Evolutionary conservation across 2,329 filamentous ascomycete genomes (phyloP).

Genomic region (Neonectria ditissima): DNA sequence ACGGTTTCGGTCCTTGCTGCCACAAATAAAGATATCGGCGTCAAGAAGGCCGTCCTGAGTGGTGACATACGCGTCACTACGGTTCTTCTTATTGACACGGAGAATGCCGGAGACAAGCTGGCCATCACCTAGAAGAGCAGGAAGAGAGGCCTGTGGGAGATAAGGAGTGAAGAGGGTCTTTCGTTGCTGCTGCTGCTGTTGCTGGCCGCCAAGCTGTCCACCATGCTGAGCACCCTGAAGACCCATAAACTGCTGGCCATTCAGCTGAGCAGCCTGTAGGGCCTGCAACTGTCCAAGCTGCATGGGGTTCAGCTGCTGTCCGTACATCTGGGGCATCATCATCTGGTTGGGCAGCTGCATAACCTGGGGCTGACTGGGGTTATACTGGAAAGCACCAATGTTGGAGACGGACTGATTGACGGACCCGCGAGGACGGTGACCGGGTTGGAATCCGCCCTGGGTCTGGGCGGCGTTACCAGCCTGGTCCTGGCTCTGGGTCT

Average conservation of each 20-base stretch:
- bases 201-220: constrained; percentile 71
- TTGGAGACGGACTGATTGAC: constrained; percentile 87
- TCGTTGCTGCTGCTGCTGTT: constrained; percentile 88
- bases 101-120: constrained; percentile 97
- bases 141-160: constrained; percentile 91
- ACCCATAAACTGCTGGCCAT: constrained; percentile 78
- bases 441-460: constrained; percentile 83
- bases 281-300: constrained; percentile 93
- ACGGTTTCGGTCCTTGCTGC: constrained; percentile 98
- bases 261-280: constrained; percentile 88
- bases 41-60: constrained; percentile 89
- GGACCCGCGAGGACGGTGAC: constrained; percentile 87
- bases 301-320: constrained; percentile 88
- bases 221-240: constrained; percentile 79
- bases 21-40: constrained; percentile 99
- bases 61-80: constrained; percentile 97
- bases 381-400: constrained; percentile 89
- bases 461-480: constrained; percentile 62
- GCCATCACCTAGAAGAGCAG: constrained; percentile 88
- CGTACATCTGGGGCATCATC: constrained; percentile 87
- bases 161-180: constrained; percentile 99
- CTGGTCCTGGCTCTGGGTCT: constrained; percentile 72
- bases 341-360: constrained; percentile 89
- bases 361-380: constrained; percentile 83
- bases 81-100: constrained; percentile 99